Conservation (phyloP, 805 yeast species). For the Kodamaea restingae region DNA sequence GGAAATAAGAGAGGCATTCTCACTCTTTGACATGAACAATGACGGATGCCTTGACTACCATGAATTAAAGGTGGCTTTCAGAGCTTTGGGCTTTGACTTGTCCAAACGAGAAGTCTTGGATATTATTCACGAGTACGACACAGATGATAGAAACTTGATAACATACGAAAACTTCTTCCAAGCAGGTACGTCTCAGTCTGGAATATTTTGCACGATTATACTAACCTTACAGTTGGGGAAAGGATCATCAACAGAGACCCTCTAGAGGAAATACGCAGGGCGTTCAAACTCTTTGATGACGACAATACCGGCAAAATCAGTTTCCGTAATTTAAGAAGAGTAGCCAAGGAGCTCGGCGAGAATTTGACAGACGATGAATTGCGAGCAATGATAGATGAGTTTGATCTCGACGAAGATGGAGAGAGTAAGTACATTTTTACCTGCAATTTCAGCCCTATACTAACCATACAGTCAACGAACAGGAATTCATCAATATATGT, state of each 20-base stretch:
- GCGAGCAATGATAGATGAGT: conserved; percentile 95
- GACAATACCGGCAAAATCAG: conserved; percentile 82
- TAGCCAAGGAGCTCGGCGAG: conserved; percentile 91
- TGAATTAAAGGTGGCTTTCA: conserved; percentile 87
- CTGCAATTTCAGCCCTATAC: conserved; percentile 15
- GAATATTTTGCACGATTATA: conserved; percentile 7
- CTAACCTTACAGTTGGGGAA: conserved; percentile 56
- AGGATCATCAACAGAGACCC: conserved; percentile 88
- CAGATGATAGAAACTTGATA: conserved; percentile 68
- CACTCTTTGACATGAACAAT: conserved; percentile 85
- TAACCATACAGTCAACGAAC: conserved; percentile 61
- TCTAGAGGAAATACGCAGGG: conserved; percentile 82
- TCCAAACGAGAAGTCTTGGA: conserved; percentile 70
- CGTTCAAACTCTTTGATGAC: conserved; percentile 85
- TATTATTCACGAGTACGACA: conserved; percentile 75
- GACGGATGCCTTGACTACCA: conserved; percentile 91
- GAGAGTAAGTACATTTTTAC: conserved; percentile 51
- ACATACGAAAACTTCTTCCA: conserved; percentile 78
- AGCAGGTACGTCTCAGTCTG: conserved; percentile 48
- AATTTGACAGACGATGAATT: conserved; percentile 88
- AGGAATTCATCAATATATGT: conserved; percentile 53
- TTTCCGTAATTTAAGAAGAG: conserved; percentile 76
- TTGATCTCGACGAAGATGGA: conserved; percentile 94
- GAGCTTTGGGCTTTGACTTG: conserved; percentile 89
- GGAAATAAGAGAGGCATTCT: conserved; percentile 89